Percentiles rank a stretch among this genome's conserved stretches.
phyloP scores from a whole-genome alignment of 73 alveolate species.

The Tetrahymena borealis region DNA sequence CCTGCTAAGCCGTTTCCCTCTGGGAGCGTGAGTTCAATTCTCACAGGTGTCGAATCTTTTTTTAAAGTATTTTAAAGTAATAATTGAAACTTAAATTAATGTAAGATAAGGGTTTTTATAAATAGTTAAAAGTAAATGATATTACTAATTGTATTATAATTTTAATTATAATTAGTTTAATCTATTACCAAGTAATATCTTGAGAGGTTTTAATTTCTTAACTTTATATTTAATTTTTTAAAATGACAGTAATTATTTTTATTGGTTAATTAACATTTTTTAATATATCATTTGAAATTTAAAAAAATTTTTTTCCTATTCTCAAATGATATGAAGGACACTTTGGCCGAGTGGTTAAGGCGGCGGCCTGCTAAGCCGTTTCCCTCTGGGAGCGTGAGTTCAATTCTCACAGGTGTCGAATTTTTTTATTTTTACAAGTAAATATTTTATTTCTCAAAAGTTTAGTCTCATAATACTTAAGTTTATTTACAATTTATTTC shows the following conservation, averaged over 20 bases:
- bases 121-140: neutral
- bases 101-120: neutral
- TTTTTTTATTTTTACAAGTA: neutral
- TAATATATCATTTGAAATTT: too few species aligned
- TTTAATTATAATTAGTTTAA: too few species aligned
- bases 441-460: neutral
- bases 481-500: too few species aligned
- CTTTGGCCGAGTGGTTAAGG: slow-evolving; percentile 92
- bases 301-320: neutral
- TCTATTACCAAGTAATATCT: too few species aligned
- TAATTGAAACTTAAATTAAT: neutral
- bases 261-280: too few species aligned
- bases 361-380: slow-evolving; percentile 81
- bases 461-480: too few species aligned
- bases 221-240: too few species aligned
- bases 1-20: slow-evolving; percentile 69
- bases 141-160: too few species aligned
- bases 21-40: slow-evolving; percentile 5
- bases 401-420: neutral
- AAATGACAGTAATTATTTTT: too few species aligned
- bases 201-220: too few species aligned
- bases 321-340: neutral
- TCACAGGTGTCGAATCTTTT: neutral
- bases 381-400: neutral
- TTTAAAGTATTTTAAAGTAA: neutral